Evolutionary conservation across 805 yeast species (phyloP).

Genomic region (Saccharomycopsis schoenii): DNA sequence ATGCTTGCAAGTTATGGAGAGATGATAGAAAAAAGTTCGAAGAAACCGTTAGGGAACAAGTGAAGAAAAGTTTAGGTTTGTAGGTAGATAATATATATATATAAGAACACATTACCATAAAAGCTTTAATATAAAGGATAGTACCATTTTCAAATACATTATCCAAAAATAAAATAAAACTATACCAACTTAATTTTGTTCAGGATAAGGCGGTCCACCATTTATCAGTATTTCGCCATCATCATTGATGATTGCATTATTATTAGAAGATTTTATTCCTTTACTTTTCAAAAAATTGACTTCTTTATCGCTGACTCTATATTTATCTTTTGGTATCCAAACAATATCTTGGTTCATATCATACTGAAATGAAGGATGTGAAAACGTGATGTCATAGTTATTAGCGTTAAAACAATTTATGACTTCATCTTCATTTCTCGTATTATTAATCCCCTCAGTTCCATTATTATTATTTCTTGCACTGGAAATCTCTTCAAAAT

Average conservation of each 20-base stretch:
- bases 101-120: too few relatives aligned
- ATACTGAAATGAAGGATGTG: constrained; percentile 18
- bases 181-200: neutral
- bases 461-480: constrained; percentile 15
- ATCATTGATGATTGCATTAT: constrained; percentile 17
- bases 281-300: constrained; percentile 18
- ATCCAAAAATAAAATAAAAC: too few relatives aligned
- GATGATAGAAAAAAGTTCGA: constrained; percentile 66
- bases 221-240: constrained; percentile 22
- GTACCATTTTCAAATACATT: too few relatives aligned
- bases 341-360: constrained; percentile 22
- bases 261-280: constrained; percentile 21
- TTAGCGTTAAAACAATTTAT: constrained; percentile 8
- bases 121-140: too few relatives aligned
- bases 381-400: constrained; percentile 17
- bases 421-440: neutral
- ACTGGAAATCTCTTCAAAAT: constrained; percentile 3
- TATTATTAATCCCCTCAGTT: neutral
- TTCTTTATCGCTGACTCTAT: constrained; percentile 27
- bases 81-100: constrained; percentile 21
- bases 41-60: constrained; percentile 54
- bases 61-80: constrained; percentile 62
- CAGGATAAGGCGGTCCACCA: constrained; percentile 5
- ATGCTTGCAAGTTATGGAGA: constrained; percentile 80
- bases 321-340: constrained; percentile 36